These are phyloP conservation scores for Podospora australis DNA, from an alignment of 495 filamentous ascomycete genomes.

Conservation along the genomic window DNA sequence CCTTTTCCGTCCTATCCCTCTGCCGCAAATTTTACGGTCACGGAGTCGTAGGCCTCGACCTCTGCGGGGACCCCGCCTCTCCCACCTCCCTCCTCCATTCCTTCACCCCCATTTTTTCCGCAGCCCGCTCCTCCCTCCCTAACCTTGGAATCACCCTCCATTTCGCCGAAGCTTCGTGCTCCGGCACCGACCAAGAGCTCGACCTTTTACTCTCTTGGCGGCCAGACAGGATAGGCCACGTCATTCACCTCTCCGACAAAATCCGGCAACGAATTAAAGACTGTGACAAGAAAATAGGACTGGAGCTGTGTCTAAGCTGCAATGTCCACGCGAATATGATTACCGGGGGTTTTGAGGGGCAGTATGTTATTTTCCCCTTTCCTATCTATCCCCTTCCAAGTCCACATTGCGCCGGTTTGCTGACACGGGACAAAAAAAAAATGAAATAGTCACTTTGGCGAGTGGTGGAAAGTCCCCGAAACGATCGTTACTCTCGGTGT, in stretches of 20 bases:
- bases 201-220: slow-evolving; percentile 52
- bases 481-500: slow-evolving; percentile 34
- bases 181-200: slow-evolving; percentile 52
- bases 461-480: slow-evolving; percentile 33
- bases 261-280: too few relatives aligned
- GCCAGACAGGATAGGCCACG: slow-evolving; percentile 72
- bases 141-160: slow-evolving; percentile 65
- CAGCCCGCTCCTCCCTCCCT: slow-evolving; percentile 38
- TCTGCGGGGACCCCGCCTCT: slow-evolving; percentile 71
- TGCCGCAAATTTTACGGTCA: slow-evolving; percentile 46
- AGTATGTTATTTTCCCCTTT: slow-evolving; percentile 30
- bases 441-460: slow-evolving; percentile 23
- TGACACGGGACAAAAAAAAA: too few relatives aligned
- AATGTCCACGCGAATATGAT: slow-evolving; percentile 75
- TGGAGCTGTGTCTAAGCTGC: slow-evolving; percentile 76
- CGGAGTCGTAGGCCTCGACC: slow-evolving; percentile 70
- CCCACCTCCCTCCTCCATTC: slow-evolving; percentile 49
- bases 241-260: slow-evolving; percentile 62
- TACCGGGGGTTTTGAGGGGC: slow-evolving; percentile 59
- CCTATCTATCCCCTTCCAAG: too few relatives aligned
- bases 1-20: slow-evolving; percentile 55
- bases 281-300: slow-evolving; percentile 43
- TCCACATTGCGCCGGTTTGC: too few relatives aligned
- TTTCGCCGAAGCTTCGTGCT: slow-evolving; percentile 62
- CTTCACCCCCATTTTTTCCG: slow-evolving; percentile 50